A percentile compares a stretch with the other conserved stretches of the same genome.
phyloP scores from a whole-genome alignment of 148 eudicot genomes.

The Heliamphora exappendiculata region DNA sequence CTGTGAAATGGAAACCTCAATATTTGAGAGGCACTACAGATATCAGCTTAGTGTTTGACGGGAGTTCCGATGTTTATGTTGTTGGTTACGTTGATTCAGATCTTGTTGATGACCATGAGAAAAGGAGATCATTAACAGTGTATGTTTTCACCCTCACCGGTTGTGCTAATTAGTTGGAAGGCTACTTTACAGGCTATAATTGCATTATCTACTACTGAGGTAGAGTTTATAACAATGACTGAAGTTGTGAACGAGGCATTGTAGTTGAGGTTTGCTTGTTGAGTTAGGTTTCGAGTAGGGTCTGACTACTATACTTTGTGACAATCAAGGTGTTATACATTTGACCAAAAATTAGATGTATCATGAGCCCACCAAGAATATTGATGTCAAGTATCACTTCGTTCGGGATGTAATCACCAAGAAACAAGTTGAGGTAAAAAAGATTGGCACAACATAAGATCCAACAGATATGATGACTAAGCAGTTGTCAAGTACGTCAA shows the following conservation, averaged over 20 bases:
- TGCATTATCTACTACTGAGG: slow-evolving; percentile 8
- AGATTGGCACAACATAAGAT: not conserved
- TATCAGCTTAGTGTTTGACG: not conserved
- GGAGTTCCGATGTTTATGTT: not conserved
- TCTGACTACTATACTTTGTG: not conserved
- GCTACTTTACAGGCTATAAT: not conserved
- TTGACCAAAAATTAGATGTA: not conserved
- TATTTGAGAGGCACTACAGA: not conserved
- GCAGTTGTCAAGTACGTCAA: not conserved
- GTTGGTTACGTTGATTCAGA: not conserved
- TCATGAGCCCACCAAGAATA: not conserved
- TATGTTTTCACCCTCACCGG: not conserved
- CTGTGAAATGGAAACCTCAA: not conserved
- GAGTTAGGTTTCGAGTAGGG: not conserved
- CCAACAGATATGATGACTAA: slow-evolving; percentile 1
- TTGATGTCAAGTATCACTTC: not conserved
- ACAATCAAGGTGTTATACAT: not conserved
- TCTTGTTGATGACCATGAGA: not conserved
- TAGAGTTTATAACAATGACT: not conserved
- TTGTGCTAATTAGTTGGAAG: not conserved
- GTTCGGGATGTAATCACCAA: not conserved
- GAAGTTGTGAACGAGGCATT: not conserved
- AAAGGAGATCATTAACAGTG: not conserved
- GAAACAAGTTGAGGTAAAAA: not conserved
- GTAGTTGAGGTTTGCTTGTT: not conserved